phyloP scores from a whole-genome alignment of 2,329 filamentous ascomycete species.

The Sclerotinia glacialis region DNA sequence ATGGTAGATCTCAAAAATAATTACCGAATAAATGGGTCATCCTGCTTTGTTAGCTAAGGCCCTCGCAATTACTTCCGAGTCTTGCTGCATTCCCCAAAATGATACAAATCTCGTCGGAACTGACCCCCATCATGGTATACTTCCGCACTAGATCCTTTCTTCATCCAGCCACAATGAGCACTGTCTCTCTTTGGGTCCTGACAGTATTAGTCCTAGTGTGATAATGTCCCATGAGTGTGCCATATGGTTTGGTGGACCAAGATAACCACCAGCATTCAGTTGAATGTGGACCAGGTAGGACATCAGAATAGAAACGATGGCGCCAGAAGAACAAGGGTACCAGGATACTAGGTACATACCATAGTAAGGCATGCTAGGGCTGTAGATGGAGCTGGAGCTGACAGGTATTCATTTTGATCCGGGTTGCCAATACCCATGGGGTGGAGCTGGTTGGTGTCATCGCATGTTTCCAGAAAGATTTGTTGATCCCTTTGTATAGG shows the following conservation, averaged over 20 bases:
- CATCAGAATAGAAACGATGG: conserved; percentile 34
- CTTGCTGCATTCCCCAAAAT: conserved; percentile 5
- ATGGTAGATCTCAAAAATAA: conserved; percentile 21
- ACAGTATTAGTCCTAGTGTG: conserved; percentile 10
- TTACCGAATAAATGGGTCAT: conserved; percentile 22
- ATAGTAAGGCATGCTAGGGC: conserved; percentile 32
- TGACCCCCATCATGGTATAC: conserved; percentile 11
- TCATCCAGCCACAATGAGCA: conserved; percentile 7
- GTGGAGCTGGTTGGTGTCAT: conserved; percentile 37
- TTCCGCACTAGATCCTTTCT: conserved; percentile 7
- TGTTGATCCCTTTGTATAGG: conserved; percentile 32
- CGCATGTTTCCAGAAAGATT: conserved; percentile 26
- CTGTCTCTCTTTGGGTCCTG: conserved; percentile 13
- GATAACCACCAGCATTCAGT: conserved; percentile 16
- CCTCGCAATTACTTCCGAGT: conserved; percentile 10
- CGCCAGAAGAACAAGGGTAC: conserved; percentile 32
- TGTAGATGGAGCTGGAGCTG: conserved; percentile 33
- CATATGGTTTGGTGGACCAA: conserved; percentile 7
- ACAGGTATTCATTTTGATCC: conserved; percentile 36
- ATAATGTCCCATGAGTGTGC: conserved; percentile 8
- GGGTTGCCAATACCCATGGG: conserved; percentile 30
- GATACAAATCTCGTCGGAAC: conserved; percentile 13
- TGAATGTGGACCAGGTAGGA: conserved; percentile 26
- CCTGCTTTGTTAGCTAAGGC: background rate
- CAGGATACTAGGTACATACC: conserved; percentile 23